These are phyloP conservation scores for Postia placenta DNA, from an alignment of 768 basidiomycete species.

Conservation along the genomic window DNA sequence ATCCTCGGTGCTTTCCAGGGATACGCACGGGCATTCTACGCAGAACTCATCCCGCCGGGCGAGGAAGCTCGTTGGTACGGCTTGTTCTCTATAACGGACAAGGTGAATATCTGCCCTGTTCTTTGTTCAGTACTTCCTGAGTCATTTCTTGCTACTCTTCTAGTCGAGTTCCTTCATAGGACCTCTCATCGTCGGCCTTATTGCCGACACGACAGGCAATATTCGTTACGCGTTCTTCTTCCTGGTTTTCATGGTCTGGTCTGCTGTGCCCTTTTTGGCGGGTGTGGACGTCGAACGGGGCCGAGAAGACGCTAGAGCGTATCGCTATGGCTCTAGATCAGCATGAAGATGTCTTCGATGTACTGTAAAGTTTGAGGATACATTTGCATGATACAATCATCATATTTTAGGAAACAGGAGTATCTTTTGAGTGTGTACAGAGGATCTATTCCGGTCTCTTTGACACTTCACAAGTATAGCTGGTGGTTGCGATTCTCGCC, in stretches of 20 bases:
- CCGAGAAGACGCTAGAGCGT: conserved; percentile 39
- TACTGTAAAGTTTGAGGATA: too few species aligned
- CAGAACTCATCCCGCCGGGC: conserved; percentile 78
- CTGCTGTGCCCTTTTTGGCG: conserved; percentile 70
- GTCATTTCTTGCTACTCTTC: neutral
- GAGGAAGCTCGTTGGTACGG: conserved; percentile 90
- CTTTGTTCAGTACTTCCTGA: neutral
- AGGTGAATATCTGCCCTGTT: conserved; percentile 36
- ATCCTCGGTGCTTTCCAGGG: conserved; percentile 90
- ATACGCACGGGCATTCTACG: conserved; percentile 82
- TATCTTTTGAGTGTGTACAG: too few species aligned
- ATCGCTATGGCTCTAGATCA: conserved; percentile 15
- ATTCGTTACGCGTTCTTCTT: conserved; percentile 91
- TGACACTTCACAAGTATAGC: too few species aligned
- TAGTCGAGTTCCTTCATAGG: conserved; percentile 92
- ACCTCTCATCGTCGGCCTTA: conserved; percentile 80
- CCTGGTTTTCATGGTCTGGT: conserved; percentile 74
- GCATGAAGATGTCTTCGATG: too few species aligned
- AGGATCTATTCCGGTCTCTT: too few species aligned
- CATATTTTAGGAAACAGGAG: too few species aligned
- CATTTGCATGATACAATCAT: too few species aligned
- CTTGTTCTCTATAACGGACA: conserved; percentile 87
- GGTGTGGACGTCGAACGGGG: conserved; percentile 70
- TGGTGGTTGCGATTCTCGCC: too few species aligned
- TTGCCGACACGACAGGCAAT: conserved; percentile 85